Evolutionary conservation across 768 basidiomycete species (phyloP).

Genomic region (Strobilomyces dryophilus): DNA sequence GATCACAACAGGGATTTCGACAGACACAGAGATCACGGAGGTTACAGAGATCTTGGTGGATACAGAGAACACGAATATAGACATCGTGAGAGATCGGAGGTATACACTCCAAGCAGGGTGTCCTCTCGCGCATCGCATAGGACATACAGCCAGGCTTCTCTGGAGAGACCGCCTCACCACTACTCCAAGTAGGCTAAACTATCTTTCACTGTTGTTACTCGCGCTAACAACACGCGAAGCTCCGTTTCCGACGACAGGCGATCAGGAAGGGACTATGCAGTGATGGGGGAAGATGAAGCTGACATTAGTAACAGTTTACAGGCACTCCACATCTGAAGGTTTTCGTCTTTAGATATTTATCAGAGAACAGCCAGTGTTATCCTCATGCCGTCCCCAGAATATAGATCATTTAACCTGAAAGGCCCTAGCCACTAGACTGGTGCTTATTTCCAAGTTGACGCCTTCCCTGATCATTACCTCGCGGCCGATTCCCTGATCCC

Average conservation of each 20-base stretch:
- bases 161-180: slow-evolving; percentile 13
- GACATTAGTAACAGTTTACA: slow-evolving; percentile 23
- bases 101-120: slow-evolving; percentile 15
- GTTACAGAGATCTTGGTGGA: slow-evolving; percentile 10
- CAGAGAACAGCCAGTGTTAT: slow-evolving; percentile 1
- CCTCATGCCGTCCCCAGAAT: slow-evolving; percentile 2
- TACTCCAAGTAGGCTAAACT: slow-evolving; percentile 17
- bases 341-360: slow-evolving; percentile 3
- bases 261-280: slow-evolving; percentile 20
- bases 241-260: slow-evolving; percentile 24
- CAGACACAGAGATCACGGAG: slow-evolving; percentile 5
- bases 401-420: not conserved
- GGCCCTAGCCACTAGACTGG: not conserved
- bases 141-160: slow-evolving; percentile 17
- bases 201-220: not conserved
- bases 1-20: slow-evolving; percentile 3
- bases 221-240: slow-evolving; percentile 15
- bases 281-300: slow-evolving; percentile 15
- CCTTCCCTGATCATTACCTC: not conserved
- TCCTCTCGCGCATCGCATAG: slow-evolving; percentile 29
- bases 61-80: slow-evolving; percentile 17
- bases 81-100: slow-evolving; percentile 12
- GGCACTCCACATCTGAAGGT: slow-evolving; percentile 21
- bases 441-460: slow-evolving; percentile 3
- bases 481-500: slow-evolving; percentile 14